Base-by-base conservation (phyloP, 129 eudicot genomes). In the Logfia minima region DNA sequence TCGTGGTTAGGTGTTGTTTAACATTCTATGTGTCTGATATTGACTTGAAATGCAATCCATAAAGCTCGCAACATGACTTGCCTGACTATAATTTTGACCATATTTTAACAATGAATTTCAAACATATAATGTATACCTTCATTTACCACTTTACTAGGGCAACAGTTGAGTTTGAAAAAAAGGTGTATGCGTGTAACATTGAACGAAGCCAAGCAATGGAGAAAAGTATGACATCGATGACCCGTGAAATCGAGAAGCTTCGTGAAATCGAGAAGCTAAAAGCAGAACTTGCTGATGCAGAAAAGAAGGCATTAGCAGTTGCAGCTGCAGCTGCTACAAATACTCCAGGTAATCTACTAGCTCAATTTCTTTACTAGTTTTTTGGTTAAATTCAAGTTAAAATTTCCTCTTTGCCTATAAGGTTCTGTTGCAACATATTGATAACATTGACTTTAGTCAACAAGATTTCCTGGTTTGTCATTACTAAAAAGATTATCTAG, bases 81-180 rank as follows among this genome's bases (percentile, higher is more conserved):
- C 64, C 39, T 26, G 55, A 43, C 66, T 64, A 51, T 45, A 64
- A 29, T 32, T 29, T 60, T 19, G 66, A 19, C 66, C 66, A 60
- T 60, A 19, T 6, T 23, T 23, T 21, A 22, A 19, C 13, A 5
- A n/a, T 0, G 29, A 58, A 22, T 9, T 9, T 17, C 62, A 56
- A 56, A 26, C 26, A n/a, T n/a, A 56, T 56, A 56, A 56, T 56
- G 24, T 56, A 0, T 56, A 56, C 63, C 19, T 56, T n/a, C 23
- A 17, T 11, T 58, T 58, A 58, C 31, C 77, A 21, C 11, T 3
- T 61, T 24, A 45, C 53, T 45, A 93, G 96, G 87, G 92, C 90
- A 75, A 97, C 98, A 19, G 53, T 93, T 41, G 96, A 93, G 35
- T 86, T 79, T 70, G 98, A 93, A 75, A 89, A 86, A 45, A 87